Base-by-base conservation (phyloP, 2,329 filamentous ascomycete genomes). In the Keithomyces neogunnii region DNA sequence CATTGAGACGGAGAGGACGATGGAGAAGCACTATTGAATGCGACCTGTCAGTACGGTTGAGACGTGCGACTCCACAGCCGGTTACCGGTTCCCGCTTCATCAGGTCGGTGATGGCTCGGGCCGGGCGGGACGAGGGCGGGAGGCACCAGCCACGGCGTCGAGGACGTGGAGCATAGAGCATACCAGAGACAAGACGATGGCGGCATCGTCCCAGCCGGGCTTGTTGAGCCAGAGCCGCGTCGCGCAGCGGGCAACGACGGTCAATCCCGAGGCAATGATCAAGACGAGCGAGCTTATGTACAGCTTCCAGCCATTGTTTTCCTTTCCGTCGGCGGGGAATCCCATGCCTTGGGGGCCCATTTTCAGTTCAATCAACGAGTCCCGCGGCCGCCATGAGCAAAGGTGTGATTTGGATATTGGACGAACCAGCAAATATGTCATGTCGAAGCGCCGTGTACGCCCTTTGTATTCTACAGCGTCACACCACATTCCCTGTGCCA, bases 141-240 rank as follows among this genome's bases (percentile, higher is more conserved):
- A 6, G 33, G 33, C 33, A 35, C 33, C 33, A 35, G 33, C 33
- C 33, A 35, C 11, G 33, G 33, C 33, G 33, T 28, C 7, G 39
- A 30, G 9, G 31, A 48, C 46, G 45, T 32, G 4, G 30, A 32
- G 51, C 57, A 51, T 35, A 71, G 30, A 32, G 51, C 57, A 51
- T 35, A 71, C 69, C 51, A 66, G 64, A n/a, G 69, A 67, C 36
- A 63, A 33, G 5, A 69, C 53, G 29, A 71, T 66, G 0, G 64
- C 65, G 54, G 63, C 67, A 56, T 73, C 70, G 53, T 73, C 70
- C 61, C 56, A 58, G 30, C 68, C 63, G 30, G 69, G 47, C 13
- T 65, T 64, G 11, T 59, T 62, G n/a, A 63, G 60, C 38, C 56
- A 64, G 11, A 66, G 47, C 33, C 69, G 63, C 35, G 67, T 65